Base-by-base conservation (phyloP, 106 monocot genomes). In the Dioscorea zingiberensis region DNA sequence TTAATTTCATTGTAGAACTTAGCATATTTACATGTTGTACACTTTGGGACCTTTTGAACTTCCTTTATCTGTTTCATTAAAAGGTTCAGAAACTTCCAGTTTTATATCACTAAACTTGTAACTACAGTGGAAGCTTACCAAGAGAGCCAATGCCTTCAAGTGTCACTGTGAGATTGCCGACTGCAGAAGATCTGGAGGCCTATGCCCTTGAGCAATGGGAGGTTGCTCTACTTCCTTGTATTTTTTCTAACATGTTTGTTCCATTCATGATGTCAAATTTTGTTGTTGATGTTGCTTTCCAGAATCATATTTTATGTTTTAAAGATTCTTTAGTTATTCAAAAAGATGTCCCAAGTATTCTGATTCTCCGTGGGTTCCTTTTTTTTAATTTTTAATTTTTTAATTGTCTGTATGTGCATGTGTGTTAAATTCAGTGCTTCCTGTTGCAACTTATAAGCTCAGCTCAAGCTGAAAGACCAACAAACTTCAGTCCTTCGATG, bases 141-240 rank as follows among this genome's bases (percentile, higher is more conserved):
- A 86, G 97, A 78, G 89, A 86, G 56, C 75, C 97, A 44, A 79
- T 98, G 89, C 76, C 89, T 59, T 77, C 75, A 9, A 87, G 62
- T 74, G 25, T 79, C 57, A 84, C 86, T 28, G 84, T 65, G 38
- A 82, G 93, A 71, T 74, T 98, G 76, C 97, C 93, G 32, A 63
- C 93, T 21, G 47, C 79, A 60, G 89, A 75, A 68, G 89, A 98
- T n/a, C 62, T 98, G 65, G 93, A 93, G 23, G 60, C 75, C 47
- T 98, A 89, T 80, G 97, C 92, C 19, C 60, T 77, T 24, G 77
- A 86, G 53, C 97, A 98, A 51, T 98, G 97, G 97, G 97, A 93
- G 97, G 97, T 89, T 60, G 44, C 26, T 7, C 69, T 63, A 21
- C 64, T 15, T 32, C 27, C 73, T 24, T 72, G 17, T 58, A 58